Evolutionary conservation across 371 early-diverging fungal genomes (phyloP), one percentile per base, ranked within the genome.

Genomic region (Batrachochytrium dendrobatidis): DNA sequence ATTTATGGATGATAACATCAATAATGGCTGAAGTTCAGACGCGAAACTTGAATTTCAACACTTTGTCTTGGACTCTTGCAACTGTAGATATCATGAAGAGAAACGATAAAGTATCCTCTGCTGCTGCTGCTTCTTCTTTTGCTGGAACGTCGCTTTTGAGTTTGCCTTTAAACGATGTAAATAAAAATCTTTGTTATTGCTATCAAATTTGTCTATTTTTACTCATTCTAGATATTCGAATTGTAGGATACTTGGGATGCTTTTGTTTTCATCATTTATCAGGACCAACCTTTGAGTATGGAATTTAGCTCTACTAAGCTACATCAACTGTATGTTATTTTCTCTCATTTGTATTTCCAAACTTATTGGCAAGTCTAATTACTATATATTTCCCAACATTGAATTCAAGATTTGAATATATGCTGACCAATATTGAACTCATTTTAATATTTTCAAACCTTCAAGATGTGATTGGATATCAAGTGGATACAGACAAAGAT

Each of bases 401-500:
- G 2, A 55, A 18, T 24, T 20, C 6, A 35, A 5, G 7, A 32
- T 18, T 15, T 46, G 34, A 53, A 52, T 31, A 48, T 31, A 15
- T 28, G n/a, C 33, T 28, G 8, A 15, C n/a, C 34, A 33, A 33
- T 18, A 5, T 6, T 12, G 17, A 25, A 7, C 55, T 4, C 45
- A 39, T 12, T n/a, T 12, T 15, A 25, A 34, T 29, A 3, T 22
- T 45, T 46, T 24, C 30, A 54, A 20, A 30, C 58, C 18, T 48
- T 69, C 46, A 20, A 45, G 46, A 45, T 67, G 49, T n/a, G 67
- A 67, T 6, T 33, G 34, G 25, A 64, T 74, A 18, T 67, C 61
- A 0, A 67, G 67, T 26, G 74, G 74, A 6, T 65, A 52, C 34
- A 57, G 77, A 2, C 65, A 61, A 33, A 35, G 59, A 30, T 77